Conservation (phyloP, 1,284 basidiomycete genomes). For the Peniophora sp. region DNA sequence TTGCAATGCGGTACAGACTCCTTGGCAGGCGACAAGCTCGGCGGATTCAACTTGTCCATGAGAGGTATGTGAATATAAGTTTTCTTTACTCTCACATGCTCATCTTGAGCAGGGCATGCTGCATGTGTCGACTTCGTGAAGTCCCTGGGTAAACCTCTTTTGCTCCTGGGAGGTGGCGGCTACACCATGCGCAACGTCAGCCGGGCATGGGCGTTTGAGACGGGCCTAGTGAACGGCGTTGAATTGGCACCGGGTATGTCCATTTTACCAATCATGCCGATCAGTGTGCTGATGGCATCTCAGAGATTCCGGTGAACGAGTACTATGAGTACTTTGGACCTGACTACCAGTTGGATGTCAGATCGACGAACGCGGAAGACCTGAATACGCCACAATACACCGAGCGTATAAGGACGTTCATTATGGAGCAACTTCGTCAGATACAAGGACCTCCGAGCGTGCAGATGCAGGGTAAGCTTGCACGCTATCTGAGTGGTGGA, state of each 20-base stretch:
- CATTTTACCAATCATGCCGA: constrained; percentile 3
- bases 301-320: constrained; percentile 94
- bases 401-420: constrained; percentile 86
- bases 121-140: constrained; percentile 98
- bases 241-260: constrained; percentile 75
- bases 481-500: not conserved
- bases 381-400: constrained; percentile 91
- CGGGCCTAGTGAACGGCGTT: constrained; percentile 92
- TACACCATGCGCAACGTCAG: constrained; percentile 99
- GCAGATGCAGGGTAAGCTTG: constrained; percentile 70
- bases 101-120: constrained; percentile 65
- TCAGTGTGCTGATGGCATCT: not conserved
- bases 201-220: constrained; percentile 97
- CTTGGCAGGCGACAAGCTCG: constrained; percentile 92
- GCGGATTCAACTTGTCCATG: constrained; percentile 97
- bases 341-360: constrained; percentile 95
- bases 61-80: constrained; percentile 48
- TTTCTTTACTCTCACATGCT: not conserved
- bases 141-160: constrained; percentile 87
- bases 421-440: constrained; percentile 85
- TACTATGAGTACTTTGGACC: constrained; percentile 99
- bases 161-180: constrained; percentile 94
- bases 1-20: constrained; percentile 99
- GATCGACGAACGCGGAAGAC: constrained; percentile 93
- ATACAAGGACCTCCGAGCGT: constrained; percentile 85